Conservation (phyloP, 371 early-diverging fungal species). For the Apophysomyces elegans region DNA sequence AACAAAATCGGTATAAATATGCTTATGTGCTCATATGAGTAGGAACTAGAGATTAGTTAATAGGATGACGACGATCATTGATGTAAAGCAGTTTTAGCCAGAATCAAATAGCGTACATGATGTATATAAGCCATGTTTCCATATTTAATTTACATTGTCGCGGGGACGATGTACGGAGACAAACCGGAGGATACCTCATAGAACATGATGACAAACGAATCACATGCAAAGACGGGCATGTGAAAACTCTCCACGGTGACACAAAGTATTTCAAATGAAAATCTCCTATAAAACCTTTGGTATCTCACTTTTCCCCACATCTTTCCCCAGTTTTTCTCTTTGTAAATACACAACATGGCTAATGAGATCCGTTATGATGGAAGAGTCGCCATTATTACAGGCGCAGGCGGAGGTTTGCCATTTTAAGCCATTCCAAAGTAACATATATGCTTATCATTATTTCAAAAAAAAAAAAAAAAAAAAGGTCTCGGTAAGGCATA, state of each 20-base stretch:
- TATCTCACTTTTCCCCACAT: conserved; percentile 4
- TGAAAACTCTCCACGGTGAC: conserved; percentile 3
- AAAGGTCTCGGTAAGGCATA: conserved; percentile 88
- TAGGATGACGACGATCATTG: too few species aligned
- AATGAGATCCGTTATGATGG: conserved; percentile 79
- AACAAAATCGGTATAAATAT: too few species aligned
- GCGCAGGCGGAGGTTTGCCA: conserved; percentile 93
- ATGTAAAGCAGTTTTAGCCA: too few species aligned
- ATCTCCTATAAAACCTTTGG: background rate
- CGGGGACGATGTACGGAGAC: too few species aligned
- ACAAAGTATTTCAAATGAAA: conserved; percentile 3
- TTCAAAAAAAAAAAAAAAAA: background rate
- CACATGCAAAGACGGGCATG: conserved; percentile 7
- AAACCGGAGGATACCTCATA: too few species aligned
- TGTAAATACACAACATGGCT: conserved; percentile 29
- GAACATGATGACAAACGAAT: background rate
- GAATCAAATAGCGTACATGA: too few species aligned
- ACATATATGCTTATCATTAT: conserved; percentile 2
- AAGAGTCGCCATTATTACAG: conserved; percentile 95
- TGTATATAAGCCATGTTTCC: too few species aligned
- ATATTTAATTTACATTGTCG: too few species aligned
- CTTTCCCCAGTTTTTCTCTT: conserved; percentile 12
- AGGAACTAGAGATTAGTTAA: too few species aligned
- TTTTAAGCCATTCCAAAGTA: background rate
- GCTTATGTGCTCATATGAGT: too few species aligned